These are phyloP conservation scores for Zygosaccharomyces siamensis DNA, from an alignment of 805 yeast species.

Conservation along the genomic window DNA sequence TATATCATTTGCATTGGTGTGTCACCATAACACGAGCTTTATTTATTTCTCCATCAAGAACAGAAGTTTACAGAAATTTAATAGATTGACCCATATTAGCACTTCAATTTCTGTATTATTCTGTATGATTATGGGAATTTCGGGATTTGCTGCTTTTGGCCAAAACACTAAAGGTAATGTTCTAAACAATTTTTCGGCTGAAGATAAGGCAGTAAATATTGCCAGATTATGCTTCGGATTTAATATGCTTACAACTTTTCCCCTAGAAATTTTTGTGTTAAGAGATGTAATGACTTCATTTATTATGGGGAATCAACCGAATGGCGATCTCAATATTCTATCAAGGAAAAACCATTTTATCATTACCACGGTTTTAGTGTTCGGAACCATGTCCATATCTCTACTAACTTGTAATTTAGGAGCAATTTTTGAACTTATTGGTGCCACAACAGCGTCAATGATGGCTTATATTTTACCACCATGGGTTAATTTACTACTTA, in stretches of 20 bases:
- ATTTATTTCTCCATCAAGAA: slow-evolving; percentile 77
- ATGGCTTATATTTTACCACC: slow-evolving; percentile 94
- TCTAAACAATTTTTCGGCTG: slow-evolving; percentile 75
- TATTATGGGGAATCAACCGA: slow-evolving; percentile 2
- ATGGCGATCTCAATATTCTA: slow-evolving; percentile 38
- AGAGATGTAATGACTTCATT: slow-evolving; percentile 75
- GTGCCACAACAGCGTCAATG: slow-evolving; percentile 87
- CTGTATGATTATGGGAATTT: slow-evolving; percentile 70
- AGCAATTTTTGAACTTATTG: slow-evolving; percentile 80
- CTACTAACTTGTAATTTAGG: slow-evolving; percentile 84
- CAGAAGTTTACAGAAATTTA: slow-evolving; percentile 72
- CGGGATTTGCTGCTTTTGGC: slow-evolving; percentile 73
- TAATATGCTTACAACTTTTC: slow-evolving; percentile 89
- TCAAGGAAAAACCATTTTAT: slow-evolving; percentile 49
- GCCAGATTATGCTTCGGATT: slow-evolving; percentile 90
- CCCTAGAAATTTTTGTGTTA: slow-evolving; percentile 84
- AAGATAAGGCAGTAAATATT: slow-evolving; percentile 70
- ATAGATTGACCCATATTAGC: slow-evolving; percentile 75
- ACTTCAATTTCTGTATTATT: slow-evolving; percentile 76
- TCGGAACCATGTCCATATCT: slow-evolving; percentile 69
- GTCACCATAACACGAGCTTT: slow-evolving; percentile 91
- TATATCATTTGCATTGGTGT: slow-evolving; percentile 89
- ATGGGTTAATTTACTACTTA: slow-evolving; percentile 65
- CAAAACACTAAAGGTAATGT: slow-evolving; percentile 80
- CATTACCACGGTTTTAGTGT: slow-evolving; percentile 61